Percentiles rank a stretch among this genome's conserved stretches.
phyloP scores from a whole-genome alignment of 2,329 filamentous ascomycete genomes.

The Botrytis galanthina region DNA sequence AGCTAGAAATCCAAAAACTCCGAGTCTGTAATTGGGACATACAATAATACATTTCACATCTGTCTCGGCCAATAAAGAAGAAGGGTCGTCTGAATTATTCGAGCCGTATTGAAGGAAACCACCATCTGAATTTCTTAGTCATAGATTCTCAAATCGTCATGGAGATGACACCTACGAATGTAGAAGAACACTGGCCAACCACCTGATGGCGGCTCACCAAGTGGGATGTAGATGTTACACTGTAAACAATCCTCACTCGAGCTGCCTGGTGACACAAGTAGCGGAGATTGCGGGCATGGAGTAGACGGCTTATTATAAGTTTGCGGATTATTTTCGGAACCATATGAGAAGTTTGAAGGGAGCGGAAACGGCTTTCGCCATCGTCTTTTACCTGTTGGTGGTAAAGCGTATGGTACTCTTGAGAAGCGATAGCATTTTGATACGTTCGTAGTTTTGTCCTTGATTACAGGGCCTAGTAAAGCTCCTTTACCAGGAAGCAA shows the following conservation, averaged over 20 bases:
- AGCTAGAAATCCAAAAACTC: conserved; percentile 43
- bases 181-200: conserved; percentile 18
- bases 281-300: conserved; percentile 7
- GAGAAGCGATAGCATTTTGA: conserved; percentile 44
- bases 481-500: neutral
- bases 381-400: conserved; percentile 13
- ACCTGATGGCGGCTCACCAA: conserved; percentile 4
- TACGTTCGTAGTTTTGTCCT: conserved; percentile 3
- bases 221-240: conserved; percentile 16
- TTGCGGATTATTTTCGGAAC: neutral
- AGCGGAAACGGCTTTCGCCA: conserved; percentile 10
- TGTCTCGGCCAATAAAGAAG: conserved; percentile 62
- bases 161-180: conserved; percentile 14
- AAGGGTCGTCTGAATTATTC: conserved; percentile 43
- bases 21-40: conserved; percentile 53
- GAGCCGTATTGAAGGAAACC: conserved; percentile 41
- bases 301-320: neutral
- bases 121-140: conserved; percentile 43
- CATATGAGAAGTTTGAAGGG: conserved; percentile 6
- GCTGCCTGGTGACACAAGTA: neutral
- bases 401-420: conserved; percentile 17
- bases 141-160: neutral
- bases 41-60: conserved; percentile 56
- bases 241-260: conserved; percentile 19
- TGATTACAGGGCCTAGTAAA: neutral